A percentile compares a stretch with the other conserved stretches of the same genome.
phyloP scores from a whole-genome alignment of 169 alveolate genomes.

The Cryptosporidium ubiquitum region DNA sequence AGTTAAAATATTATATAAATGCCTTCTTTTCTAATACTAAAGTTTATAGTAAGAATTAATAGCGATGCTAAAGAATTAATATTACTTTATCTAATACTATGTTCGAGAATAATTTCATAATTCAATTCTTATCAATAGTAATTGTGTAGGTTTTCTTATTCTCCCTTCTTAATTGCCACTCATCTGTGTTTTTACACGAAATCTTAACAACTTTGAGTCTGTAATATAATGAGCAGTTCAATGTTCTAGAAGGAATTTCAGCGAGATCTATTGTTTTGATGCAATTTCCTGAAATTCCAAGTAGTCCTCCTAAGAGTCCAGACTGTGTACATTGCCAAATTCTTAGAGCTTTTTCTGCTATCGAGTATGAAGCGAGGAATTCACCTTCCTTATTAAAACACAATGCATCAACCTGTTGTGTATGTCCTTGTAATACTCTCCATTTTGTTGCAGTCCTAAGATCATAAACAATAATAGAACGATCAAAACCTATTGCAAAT shows the following conservation, averaged over 20 bases:
- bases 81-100: background rate
- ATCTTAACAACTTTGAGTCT: constrained; percentile 78
- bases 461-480: constrained; percentile 81
- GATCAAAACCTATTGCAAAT: constrained; percentile 79
- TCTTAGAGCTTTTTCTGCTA: constrained; percentile 71
- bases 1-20: constrained; percentile 6
- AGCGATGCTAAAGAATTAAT: background rate
- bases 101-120: background rate
- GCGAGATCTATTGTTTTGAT: constrained; percentile 32
- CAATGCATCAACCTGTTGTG: constrained; percentile 72
- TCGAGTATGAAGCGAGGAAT: constrained; percentile 76
- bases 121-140: constrained; percentile 60
- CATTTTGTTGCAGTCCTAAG: constrained; percentile 83
- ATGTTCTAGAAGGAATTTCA: constrained; percentile 29
- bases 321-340: constrained; percentile 77
- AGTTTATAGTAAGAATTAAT: background rate
- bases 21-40: background rate
- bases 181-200: constrained; percentile 79
- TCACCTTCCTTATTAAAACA: constrained; percentile 76
- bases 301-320: constrained; percentile 71
- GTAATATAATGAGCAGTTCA: constrained; percentile 20
- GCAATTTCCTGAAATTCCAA: constrained; percentile 73
- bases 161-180: constrained; percentile 83
- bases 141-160: constrained; percentile 82
- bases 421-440: constrained; percentile 79